A percentile compares a stretch with the other conserved stretches of the same genome.
These are phyloP conservation scores for Ramaria rubella DNA, from an alignment of 768 basidiomycete genomes.

Conservation along the genomic window DNA sequence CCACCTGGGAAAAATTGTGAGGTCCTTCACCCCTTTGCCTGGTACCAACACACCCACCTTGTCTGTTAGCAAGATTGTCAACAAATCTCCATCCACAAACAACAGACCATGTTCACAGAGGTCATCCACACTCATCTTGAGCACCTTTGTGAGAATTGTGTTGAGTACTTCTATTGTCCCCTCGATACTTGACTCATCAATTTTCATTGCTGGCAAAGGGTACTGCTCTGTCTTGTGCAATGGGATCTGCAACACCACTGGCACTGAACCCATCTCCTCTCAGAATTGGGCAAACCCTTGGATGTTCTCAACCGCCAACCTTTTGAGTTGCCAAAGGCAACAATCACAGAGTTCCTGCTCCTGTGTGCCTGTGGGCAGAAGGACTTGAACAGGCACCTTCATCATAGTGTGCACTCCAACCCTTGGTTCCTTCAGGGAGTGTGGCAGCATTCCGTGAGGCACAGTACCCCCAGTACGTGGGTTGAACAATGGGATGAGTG, in stretches of 20 bases:
- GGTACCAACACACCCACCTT: too few species aligned
- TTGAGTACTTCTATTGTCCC: constrained; percentile 15
- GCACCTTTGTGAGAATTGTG: constrained; percentile 3
- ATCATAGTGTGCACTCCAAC: neutral
- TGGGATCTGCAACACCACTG: constrained; percentile 4
- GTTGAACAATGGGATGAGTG: neutral
- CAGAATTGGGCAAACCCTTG: neutral
- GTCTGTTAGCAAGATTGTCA: neutral
- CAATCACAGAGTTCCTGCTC: neutral
- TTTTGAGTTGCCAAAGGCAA: neutral
- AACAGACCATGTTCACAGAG: neutral
- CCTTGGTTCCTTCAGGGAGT: neutral
- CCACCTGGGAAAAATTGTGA: too few species aligned
- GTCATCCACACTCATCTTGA: neutral
- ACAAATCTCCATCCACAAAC: neutral
- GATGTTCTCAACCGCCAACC: neutral
- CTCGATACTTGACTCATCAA: constrained; percentile 17
- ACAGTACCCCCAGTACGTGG: neutral
- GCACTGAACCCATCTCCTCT: neutral
- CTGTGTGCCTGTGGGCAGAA: too few species aligned
- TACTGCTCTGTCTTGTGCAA: constrained; percentile 17
- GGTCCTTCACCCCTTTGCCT: too few species aligned
- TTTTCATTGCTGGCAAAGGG: constrained; percentile 16
- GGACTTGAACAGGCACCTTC: neutral
- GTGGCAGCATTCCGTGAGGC: neutral